Conservation (phyloP, 192 early-diverging fungal species). For the Gonapodya prolifera region DNA sequence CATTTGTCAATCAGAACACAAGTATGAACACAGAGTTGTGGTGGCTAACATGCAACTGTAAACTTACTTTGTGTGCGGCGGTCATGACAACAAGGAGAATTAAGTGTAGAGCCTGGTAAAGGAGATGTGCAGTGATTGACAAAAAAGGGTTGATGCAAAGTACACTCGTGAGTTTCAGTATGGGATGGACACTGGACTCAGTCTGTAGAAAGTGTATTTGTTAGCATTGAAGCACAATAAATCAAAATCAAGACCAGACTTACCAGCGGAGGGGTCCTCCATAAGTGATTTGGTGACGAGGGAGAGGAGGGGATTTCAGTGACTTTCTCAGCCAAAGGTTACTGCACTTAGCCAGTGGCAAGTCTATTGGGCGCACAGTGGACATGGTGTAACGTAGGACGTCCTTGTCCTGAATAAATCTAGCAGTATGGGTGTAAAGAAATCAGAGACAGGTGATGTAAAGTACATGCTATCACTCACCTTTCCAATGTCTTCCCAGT, state of each 20-base stretch:
- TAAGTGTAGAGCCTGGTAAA: no score
- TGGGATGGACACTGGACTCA: background rate
- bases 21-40: background rate
- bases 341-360: background rate
- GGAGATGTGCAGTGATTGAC: no score
- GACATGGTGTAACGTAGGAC: background rate
- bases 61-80: background rate
- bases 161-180: no score
- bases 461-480: background rate
- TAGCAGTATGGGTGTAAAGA: background rate
- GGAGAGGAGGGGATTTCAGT: background rate
- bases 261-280: background rate
- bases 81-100: background rate
- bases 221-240: background rate
- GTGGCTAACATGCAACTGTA: background rate
- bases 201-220: background rate
- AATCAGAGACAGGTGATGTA: background rate
- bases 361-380: background rate
- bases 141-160: no score
- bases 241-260: background rate
- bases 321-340: background rate
- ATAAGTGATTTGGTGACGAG: background rate
- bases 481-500: background rate
- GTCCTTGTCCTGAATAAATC: background rate
- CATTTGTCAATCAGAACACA: background rate